Percentiles rank a stretch among this genome's conserved stretches.
phyloP scores from a whole-genome alignment of 768 basidiomycete genomes.

The Suillus spraguei region DNA sequence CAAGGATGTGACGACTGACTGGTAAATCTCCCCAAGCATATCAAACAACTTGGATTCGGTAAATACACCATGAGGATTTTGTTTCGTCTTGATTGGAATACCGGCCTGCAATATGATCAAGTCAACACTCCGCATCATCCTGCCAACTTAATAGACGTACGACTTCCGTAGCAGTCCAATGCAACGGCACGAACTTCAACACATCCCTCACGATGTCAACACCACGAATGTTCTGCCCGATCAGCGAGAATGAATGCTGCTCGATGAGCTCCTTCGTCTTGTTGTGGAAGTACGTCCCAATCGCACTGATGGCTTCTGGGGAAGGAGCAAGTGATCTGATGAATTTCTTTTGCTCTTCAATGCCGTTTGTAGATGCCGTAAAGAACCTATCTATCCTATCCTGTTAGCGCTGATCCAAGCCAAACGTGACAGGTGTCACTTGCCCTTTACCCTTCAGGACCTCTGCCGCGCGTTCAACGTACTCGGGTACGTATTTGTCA shows the following conservation, averaged over 20 bases:
- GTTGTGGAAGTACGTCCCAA: slow-evolving; percentile 65
- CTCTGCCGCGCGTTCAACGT: slow-evolving; percentile 49
- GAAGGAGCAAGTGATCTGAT: slow-evolving; percentile 48
- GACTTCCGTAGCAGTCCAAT: slow-evolving; percentile 71
- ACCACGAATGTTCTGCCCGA: slow-evolving; percentile 52
- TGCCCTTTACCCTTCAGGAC: slow-evolving; percentile 67
- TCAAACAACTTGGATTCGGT: slow-evolving; percentile 63
- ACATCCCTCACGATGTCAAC: slow-evolving; percentile 75
- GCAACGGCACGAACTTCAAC: slow-evolving; percentile 61
- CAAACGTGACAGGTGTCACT: slow-evolving; percentile 10
- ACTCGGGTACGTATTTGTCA: slow-evolving; percentile 49
- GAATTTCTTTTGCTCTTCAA: slow-evolving; percentile 47
- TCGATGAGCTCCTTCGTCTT: slow-evolving; percentile 62
- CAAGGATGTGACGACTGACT: slow-evolving; percentile 38
- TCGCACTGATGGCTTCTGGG: slow-evolving; percentile 48
- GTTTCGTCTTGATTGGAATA: slow-evolving; percentile 64
- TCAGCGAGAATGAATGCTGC: slow-evolving; percentile 53
- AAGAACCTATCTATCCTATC: slow-evolving; percentile 55
- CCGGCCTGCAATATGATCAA: slow-evolving; percentile 52
- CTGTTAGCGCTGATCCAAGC: slow-evolving; percentile 10
- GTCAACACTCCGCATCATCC: background rate
- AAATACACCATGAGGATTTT: slow-evolving; percentile 56
- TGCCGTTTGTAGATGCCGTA: slow-evolving; percentile 48
- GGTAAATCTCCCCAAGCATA: slow-evolving; percentile 71
- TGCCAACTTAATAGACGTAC: slow-evolving; percentile 42